Evolutionary conservation across 2,329 filamentous ascomycete species (phyloP).

Genomic region (Cladobotryum mycophilum): DNA sequence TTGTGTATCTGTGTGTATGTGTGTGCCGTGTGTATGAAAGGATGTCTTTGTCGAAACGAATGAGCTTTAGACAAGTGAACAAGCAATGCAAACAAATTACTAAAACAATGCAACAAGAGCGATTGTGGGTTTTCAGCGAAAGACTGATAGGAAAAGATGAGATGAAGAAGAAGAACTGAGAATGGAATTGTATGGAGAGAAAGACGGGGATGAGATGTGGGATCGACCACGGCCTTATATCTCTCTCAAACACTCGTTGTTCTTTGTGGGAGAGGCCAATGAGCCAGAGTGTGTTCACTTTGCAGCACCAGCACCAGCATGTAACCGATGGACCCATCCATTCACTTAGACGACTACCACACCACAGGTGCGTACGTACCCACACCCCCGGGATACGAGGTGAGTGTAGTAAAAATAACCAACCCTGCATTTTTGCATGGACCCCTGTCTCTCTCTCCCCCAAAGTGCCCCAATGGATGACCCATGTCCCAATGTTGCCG

Average conservation of each 20-base stretch:
- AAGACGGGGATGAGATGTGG: constrained; percentile 1
- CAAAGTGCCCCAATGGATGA: no score
- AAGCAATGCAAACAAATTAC: constrained; percentile 1
- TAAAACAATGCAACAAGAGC: constrained; percentile 4
- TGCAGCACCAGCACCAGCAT: background rate
- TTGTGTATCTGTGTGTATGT: no score
- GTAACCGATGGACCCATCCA: background rate
- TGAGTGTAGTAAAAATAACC: constrained; percentile 6
- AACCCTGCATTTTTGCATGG: constrained; percentile 9
- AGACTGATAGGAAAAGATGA: constrained; percentile 7
- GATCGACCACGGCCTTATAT: constrained; percentile 11
- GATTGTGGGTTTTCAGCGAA: constrained; percentile 5
- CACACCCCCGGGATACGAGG: constrained; percentile 14
- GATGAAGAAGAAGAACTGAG: constrained; percentile 6
- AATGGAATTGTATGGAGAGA: background rate
- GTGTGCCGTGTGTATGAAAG: no score
- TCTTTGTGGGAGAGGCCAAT: background rate
- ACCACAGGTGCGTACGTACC: background rate
- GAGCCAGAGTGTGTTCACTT: constrained; percentile 1
- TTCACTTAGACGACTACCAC: background rate
- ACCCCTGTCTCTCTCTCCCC: no score
- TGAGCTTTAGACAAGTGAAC: constrained; percentile 9
- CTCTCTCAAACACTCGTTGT: constrained; percentile 3
- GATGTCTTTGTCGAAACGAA: constrained; percentile 3
- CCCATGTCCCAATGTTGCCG: background rate